Base-by-base conservation (phyloP, 139 green algal genomes). In the Axilococcus clingmanii region DNA sequence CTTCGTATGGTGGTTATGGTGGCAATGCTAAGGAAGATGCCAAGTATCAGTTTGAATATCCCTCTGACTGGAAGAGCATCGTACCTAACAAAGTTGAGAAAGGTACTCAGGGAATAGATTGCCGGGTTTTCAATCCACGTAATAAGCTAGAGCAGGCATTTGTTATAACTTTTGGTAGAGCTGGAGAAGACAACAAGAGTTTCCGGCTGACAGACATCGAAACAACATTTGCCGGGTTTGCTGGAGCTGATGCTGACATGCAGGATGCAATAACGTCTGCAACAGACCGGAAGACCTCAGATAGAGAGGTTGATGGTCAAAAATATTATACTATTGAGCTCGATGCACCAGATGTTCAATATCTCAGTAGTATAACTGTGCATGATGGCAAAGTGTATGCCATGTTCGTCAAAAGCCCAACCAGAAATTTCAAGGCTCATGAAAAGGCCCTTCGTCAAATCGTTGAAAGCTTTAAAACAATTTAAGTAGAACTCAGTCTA, bases 91-190 rank as follows among this genome's bases (percentile, higher is more conserved):
- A 94, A 74, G 74, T 79, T 45, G 55, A 91, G 63, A 91, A 94
- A 71, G 84, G 84, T 53, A 94, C 81, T 17, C 74, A 89, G 57
- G 84, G 84, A 19, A 77, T 91, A 30, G 84, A 94, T 52, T 70
- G 77, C n/a, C 52, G 79, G 17, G 77, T 93, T 8, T 57, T 75
- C 17, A 78, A 78, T 43, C 49, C 49, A 17, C 16, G 23, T 19
- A 57, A 57, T 30, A 57, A 57, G 28, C 9, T 4, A 8, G 30
- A 57, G n/a, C 20, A 15, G 14, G 43, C 43, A 20, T 44, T 30
- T 4, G 72, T 91, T 25, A 76, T 92, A 40, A 87, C 78, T 0
- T 73, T 94, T 59, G 53, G 63, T 5, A 71, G 85, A 4, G 81
- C 79, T 12, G 85, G 85, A 8, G 85, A 94, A 68, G 85, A 94